Conservation (phyloP, 2,329 filamentous ascomycete species). For the Penicillium vulpinum region DNA sequence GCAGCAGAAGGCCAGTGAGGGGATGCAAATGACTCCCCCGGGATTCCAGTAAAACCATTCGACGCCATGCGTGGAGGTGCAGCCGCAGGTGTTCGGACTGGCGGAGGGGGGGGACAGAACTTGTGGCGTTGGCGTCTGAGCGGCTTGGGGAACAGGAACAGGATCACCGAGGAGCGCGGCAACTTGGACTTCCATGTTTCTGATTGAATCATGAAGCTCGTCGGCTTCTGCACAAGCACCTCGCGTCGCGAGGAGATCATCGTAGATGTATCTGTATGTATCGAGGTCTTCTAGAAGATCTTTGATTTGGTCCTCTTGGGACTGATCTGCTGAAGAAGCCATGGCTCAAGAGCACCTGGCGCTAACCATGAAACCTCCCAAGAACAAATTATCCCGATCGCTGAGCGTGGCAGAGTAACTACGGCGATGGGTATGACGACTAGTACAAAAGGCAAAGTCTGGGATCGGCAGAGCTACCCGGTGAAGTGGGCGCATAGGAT, state of each 20-base stretch:
- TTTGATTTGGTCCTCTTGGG: slow-evolving; percentile 29
- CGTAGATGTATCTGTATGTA: slow-evolving; percentile 31
- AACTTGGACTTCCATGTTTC: slow-evolving; percentile 26
- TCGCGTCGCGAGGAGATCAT: slow-evolving; percentile 29
- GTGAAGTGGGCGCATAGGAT: not conserved
- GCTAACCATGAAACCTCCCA: not conserved
- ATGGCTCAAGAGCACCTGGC: not conserved
- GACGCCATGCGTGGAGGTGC: not conserved
- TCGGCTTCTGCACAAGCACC: slow-evolving; percentile 28
- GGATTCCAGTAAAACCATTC: not conserved
- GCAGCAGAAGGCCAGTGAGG: slow-evolving; percentile 19
- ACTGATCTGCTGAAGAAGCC: slow-evolving; percentile 14
- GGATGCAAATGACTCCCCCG: not conserved
- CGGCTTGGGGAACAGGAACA: not conserved
- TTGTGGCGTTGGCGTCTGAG: not conserved
- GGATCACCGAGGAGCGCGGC: slow-evolving; percentile 16
- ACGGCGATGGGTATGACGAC: not conserved
- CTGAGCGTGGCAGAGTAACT: not conserved
- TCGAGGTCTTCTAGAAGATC: slow-evolving; percentile 37
- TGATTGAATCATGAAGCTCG: slow-evolving; percentile 30
- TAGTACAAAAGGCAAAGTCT: not conserved
- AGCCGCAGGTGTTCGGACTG: not conserved
- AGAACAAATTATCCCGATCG: not conserved
- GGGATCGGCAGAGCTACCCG: not conserved
- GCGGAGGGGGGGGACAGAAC: not conserved